A percentile compares a stretch with the other conserved stretches of the same genome.
Evolutionary conservation across 1,139 yeast genomes (phyloP).

Genomic region (Lodderomyces theae): DNA sequence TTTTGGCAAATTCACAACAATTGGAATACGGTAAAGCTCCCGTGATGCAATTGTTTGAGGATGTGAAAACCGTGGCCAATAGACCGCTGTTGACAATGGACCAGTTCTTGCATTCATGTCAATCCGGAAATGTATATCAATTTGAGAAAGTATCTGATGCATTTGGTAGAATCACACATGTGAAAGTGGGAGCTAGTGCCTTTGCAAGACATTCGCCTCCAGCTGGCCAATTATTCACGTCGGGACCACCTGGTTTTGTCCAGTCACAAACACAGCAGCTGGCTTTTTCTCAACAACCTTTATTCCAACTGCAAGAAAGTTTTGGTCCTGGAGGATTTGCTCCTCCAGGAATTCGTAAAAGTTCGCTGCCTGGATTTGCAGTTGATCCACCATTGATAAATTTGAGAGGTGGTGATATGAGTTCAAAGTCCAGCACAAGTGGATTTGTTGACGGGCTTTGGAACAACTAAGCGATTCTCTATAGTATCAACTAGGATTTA

Average conservation of each 20-base stretch:
- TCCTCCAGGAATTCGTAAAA: constrained; percentile 10
- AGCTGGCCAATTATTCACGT: neutral
- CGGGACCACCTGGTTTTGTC: neutral
- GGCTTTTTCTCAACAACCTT: neutral
- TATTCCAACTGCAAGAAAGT: neutral
- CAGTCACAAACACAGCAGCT: neutral
- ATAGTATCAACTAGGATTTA: neutral
- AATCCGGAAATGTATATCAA: constrained; percentile 22
- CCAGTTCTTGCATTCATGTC: constrained; percentile 42
- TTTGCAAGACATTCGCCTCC: constrained; percentile 5
- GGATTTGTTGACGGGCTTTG: constrained; percentile 16
- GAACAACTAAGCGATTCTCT: constrained; percentile 1
- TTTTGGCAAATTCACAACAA: constrained; percentile 30
- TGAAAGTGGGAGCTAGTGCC: constrained; percentile 25
- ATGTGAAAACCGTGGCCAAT: constrained; percentile 28
- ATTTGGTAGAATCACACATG: constrained; percentile 44
- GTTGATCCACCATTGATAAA: constrained; percentile 14
- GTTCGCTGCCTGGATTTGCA: constrained; percentile 14
- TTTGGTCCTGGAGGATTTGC: constrained; percentile 4
- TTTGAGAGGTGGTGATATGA: constrained; percentile 14
- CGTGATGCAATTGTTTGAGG: constrained; percentile 31
- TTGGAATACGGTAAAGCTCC: constrained; percentile 42
- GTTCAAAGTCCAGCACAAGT: constrained; percentile 8
- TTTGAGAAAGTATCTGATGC: constrained; percentile 51
- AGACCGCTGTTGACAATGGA: constrained; percentile 33